Base-by-base conservation (phyloP, 352 stramenopile genomes). In the Phytophthora ohioensis region DNA sequence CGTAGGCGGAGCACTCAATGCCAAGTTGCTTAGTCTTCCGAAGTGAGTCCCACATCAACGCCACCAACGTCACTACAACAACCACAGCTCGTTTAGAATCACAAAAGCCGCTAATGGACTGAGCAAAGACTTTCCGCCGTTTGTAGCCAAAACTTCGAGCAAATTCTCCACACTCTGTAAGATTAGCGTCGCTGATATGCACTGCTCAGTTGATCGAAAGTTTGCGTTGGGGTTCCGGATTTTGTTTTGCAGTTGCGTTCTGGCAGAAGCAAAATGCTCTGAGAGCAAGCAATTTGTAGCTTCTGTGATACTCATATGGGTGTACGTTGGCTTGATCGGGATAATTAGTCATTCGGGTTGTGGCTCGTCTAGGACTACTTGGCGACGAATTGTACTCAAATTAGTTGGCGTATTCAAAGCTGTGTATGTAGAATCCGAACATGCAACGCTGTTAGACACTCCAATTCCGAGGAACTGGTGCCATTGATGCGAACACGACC, bases 71-170 rank as follows among this genome's bases (percentile, higher is more conserved):
- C 11, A 55, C 31, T 0, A 55, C 31, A 3, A 42, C 30, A 8
- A 55, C 10, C 6, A 55, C 48, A 2, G 41, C 48, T 27, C 31
- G 48, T 30, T 11, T 39, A 3, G 30, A 30, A 11, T 55, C 30
- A 55, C 30, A 55, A 55, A 1, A 6, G 2, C 35, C 35, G 35
- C 35, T 10, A 41, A 41, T 27, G 39, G 30, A 12, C 41, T 42
- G 1, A 55, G 48, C 15, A 55, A 32, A 6, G 48, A 55, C 10
- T 55, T 41, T 41, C 48, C 48, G 3, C 48, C 48, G 10, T 55
- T 42, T 2, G 30, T 55, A 21, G 48, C 10, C 30, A 55, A 41
- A 11, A 41, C 35, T 41, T 11, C 7, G 35, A 41, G 35, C 35
- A 21, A 21, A 21, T 21, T 21, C 17, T 21, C 17, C 17, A 21